Conservation (phyloP, 805 yeast species). For the Cyberlindnera suaveolens region DNA sequence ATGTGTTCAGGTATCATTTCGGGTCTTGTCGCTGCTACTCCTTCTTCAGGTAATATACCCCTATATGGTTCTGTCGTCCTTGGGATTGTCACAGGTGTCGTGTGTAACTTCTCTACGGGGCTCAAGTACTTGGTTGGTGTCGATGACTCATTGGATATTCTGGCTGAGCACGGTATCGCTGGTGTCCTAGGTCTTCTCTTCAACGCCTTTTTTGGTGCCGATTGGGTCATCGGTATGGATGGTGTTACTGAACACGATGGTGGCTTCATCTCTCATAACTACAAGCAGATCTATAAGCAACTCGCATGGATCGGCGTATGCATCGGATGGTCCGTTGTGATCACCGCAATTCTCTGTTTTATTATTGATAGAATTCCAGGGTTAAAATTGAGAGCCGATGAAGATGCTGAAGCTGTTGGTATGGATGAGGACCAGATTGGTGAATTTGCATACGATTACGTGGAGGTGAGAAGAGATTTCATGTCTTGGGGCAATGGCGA, state of each 20-base stretch:
- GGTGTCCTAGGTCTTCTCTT: conserved; percentile 88
- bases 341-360: conserved; percentile 72
- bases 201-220: conserved; percentile 82
- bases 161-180: conserved; percentile 99
- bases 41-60: conserved; percentile 87
- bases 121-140: conserved; percentile 73
- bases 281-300: conserved; percentile 87
- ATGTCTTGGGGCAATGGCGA: conserved; percentile 37
- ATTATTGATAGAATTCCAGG: conserved; percentile 77
- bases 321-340: conserved; percentile 65
- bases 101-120: conserved; percentile 87
- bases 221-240: conserved; percentile 86
- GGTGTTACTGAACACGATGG: conserved; percentile 80
- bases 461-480: conserved; percentile 92
- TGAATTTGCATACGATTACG: conserved; percentile 97
- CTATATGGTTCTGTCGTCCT: conserved; percentile 85
- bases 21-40: conserved; percentile 96
- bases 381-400: conserved; percentile 69
- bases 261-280: conserved; percentile 90
- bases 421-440: conserved; percentile 97
- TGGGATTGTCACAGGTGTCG: conserved; percentile 73
- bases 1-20: conserved; percentile 93
- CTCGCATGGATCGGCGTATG: conserved; percentile 75
- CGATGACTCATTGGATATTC: conserved; percentile 89
- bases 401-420: conserved; percentile 82